phyloP scores from a whole-genome alignment of 1,284 basidiomycete genomes.

The Microbotryum scabiosae region DNA sequence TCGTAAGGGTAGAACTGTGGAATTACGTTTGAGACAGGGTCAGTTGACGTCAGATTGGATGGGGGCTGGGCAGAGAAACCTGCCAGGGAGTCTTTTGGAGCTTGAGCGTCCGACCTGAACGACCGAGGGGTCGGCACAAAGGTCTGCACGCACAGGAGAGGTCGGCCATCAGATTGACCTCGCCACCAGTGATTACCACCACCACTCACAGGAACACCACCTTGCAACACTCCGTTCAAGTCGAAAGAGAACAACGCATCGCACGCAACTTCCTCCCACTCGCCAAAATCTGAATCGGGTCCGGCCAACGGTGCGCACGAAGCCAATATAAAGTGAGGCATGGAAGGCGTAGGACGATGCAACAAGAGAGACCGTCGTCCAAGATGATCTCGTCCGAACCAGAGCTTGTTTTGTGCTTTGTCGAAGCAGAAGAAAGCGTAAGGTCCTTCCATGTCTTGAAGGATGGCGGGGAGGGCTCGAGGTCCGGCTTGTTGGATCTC shows the following conservation, averaged over 20 bases:
- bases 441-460: constrained; percentile 74
- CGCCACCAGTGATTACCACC: too few relatives aligned
- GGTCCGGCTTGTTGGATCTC: constrained; percentile 41
- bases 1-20: constrained; percentile 32
- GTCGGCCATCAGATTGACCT: background rate
- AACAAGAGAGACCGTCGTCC: constrained; percentile 81
- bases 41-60: background rate
- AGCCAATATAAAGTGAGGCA: constrained; percentile 54
- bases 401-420: constrained; percentile 49
- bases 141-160: background rate
- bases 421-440: constrained; percentile 72
- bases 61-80: background rate
- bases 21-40: background rate
- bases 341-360: constrained; percentile 48
- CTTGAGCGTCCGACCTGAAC: too few relatives aligned
- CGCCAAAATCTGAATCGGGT: background rate
- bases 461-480: constrained; percentile 44
- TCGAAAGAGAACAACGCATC: constrained; percentile 14
- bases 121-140: too few relatives aligned
- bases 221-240: constrained; percentile 3
- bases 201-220: constrained; percentile 2
- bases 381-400: constrained; percentile 79
- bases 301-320: constrained; percentile 49
- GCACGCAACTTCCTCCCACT: constrained; percentile 24
- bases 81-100: background rate